phyloP scores from a whole-genome alignment of 805 yeast genomes.

The Suhomyces tanzawaensis region DNA sequence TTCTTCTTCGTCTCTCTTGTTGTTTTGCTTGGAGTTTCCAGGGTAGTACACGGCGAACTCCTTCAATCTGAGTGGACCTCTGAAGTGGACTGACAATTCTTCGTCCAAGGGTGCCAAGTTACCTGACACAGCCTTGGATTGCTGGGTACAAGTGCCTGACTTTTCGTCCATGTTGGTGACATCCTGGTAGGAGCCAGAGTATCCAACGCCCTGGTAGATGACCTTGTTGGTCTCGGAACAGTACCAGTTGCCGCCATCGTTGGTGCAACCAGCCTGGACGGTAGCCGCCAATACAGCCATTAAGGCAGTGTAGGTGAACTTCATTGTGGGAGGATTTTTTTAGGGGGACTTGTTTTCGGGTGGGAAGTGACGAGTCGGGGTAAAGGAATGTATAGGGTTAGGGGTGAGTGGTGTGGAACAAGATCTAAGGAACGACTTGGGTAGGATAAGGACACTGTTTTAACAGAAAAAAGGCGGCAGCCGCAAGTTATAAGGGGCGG shows the following conservation, averaged over 20 bases:
- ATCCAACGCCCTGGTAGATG: constrained; percentile 72
- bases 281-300: constrained; percentile 21
- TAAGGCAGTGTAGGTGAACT: constrained; percentile 21
- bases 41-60: constrained; percentile 92
- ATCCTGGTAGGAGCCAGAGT: constrained; percentile 77
- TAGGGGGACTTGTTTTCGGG: not conserved
- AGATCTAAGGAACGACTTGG: constrained; percentile 9
- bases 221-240: constrained; percentile 70
- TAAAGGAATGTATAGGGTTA: not conserved
- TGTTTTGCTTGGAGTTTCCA: constrained; percentile 34
- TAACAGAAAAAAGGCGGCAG: not conserved
- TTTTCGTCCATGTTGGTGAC: constrained; percentile 75
- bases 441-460: constrained; percentile 3
- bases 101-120: constrained; percentile 76
- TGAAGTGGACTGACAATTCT: constrained; percentile 83
- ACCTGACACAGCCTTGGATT: constrained; percentile 61
- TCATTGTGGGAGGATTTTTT: constrained; percentile 16
- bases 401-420: too few relatives aligned
- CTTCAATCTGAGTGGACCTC: constrained; percentile 79
- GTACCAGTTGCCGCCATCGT: constrained; percentile 37
- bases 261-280: constrained; percentile 18
- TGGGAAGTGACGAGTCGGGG: not conserved
- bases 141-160: constrained; percentile 69
- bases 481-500: not conserved
- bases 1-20: constrained; percentile 47